These are phyloP conservation scores for Coemansia sp. DNA, from an alignment of 371 early-diverging fungal genomes.

Conservation along the genomic window DNA sequence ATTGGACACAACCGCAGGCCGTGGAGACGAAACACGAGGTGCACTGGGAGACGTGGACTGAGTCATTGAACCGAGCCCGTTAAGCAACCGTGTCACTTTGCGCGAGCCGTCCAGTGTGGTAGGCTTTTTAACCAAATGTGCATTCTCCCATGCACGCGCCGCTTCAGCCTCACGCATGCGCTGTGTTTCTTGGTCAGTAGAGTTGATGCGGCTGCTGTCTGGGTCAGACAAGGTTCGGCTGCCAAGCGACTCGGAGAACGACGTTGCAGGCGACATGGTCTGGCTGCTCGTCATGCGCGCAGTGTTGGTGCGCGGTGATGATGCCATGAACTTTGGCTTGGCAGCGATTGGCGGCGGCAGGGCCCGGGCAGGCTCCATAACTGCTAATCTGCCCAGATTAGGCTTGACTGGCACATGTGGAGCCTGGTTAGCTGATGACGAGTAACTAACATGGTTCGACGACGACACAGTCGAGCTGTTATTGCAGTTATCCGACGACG, in stretches of 20 bases:
- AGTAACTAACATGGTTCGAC: not conserved
- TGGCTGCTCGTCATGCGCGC: slow-evolving; percentile 3
- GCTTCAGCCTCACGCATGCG: slow-evolving; percentile 25
- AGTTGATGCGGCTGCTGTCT: not conserved
- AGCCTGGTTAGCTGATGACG: not conserved
- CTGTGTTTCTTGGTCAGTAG: not conserved
- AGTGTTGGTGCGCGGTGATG: not conserved
- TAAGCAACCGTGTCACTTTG: slow-evolving; percentile 8
- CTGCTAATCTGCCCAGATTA: not conserved
- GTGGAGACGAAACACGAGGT: not conserved
- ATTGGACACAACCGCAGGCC: not conserved
- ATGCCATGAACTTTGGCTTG: not conserved
- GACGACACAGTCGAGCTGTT: not conserved
- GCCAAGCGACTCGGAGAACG: slow-evolving; percentile 4
- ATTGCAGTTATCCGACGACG: not conserved
- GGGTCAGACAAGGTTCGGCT: not conserved
- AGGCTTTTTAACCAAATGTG: slow-evolving; percentile 19
- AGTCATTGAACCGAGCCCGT: slow-evolving; percentile 1
- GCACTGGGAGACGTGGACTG: no score
- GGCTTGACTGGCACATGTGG: slow-evolving; percentile 2
- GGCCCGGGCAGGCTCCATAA: not conserved
- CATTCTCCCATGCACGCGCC: slow-evolving; percentile 21
- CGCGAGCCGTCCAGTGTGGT: slow-evolving; percentile 11
- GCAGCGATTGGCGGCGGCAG: slow-evolving; percentile 5
- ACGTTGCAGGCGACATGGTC: slow-evolving; percentile 3